Percentiles rank a stretch among this genome's conserved stretches.
Conservation (phyloP, 768 basidiomycete species). For the Boletus coccyginus region DNA sequence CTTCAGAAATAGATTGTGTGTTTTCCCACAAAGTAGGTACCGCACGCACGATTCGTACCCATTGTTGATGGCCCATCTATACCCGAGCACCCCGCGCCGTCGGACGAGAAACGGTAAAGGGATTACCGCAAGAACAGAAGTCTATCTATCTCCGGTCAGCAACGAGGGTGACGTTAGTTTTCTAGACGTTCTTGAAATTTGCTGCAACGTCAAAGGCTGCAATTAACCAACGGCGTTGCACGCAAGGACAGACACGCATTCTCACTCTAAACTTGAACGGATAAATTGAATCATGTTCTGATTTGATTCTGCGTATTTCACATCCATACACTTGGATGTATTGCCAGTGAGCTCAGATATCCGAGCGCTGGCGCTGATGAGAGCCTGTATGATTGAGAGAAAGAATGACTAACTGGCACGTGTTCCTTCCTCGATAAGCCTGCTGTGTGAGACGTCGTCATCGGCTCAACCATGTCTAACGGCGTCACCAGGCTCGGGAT, state of each 20-base stretch:
- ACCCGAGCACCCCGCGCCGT: not conserved
- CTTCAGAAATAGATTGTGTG: not conserved
- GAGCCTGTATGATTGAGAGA: too few relatives aligned
- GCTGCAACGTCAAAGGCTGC: constrained; percentile 4
- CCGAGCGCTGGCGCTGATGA: too few relatives aligned
- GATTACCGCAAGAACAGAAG: not conserved
- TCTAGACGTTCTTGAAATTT: constrained; percentile 4
- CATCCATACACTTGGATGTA: not conserved
- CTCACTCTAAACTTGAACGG: not conserved
- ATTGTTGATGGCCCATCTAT: not conserved
- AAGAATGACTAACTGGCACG: too few relatives aligned
- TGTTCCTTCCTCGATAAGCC: too few relatives aligned
- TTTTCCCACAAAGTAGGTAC: not conserved
- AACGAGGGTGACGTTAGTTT: not conserved
- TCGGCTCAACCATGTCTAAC: too few relatives aligned
- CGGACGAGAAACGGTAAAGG: not conserved
- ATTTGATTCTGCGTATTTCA: not conserved
- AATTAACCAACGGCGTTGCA: constrained; percentile 8
- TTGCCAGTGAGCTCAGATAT: too few relatives aligned
- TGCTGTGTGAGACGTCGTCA: too few relatives aligned
- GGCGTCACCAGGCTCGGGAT: too few relatives aligned
- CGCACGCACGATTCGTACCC: not conserved
- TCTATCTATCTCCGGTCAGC: not conserved
- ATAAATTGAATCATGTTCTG: not conserved
- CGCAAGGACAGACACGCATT: not conserved